Base-by-base conservation (phyloP, 129 eudicot genomes). In the Escallonia herrerae region DNA sequence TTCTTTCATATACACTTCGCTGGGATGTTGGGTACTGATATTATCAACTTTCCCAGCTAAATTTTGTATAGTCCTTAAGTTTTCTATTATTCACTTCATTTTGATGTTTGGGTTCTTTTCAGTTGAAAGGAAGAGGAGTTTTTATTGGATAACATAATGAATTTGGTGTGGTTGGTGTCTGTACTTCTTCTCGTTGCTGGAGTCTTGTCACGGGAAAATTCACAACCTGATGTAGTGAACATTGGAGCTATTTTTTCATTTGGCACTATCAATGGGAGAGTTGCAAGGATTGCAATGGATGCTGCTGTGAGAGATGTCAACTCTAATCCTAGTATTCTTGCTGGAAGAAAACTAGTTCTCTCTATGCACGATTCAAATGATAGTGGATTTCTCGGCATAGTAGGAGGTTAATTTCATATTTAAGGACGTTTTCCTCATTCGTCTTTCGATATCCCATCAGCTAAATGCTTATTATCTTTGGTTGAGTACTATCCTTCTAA, bases 291-390 rank as follows among this genome's bases (percentile, higher is more conserved):
- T 52, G 95, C 98, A 45, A 88, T 91, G 96, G 67, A 77, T 10
- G 77, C 98, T 68, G 98, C 98, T 63, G 96, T 88, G 13, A 65
- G 77, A 14, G 98, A 91, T 74, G 66, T 91, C 38, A 91, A 91
- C 60, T 83, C 98, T 59, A 87, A 88, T 81, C 82, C 91, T 51
- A 73, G 13, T 40, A 11, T 91, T 75, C 89, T 91, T 33, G 72
- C 75, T 1, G 91, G 87, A 56, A 78, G 61, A 50, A 79, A 60
- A 63, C 73, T 88, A 39, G 64, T 50, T 58, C 89, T 91, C 69
- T 74, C 83, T 6, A 22, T 76, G n/a, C 89, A 81, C 52, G 91
- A 91, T 75, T 76, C 91, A 40, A 88, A 91, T 73, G 79, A 66
- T 76, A 91, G 91, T 58, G 86, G 87, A 56, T 91, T 91, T 68